phyloP scores from a whole-genome alignment of 225 moss, liverwort and hornwort species.

The Thuidium tamariscinum region DNA sequence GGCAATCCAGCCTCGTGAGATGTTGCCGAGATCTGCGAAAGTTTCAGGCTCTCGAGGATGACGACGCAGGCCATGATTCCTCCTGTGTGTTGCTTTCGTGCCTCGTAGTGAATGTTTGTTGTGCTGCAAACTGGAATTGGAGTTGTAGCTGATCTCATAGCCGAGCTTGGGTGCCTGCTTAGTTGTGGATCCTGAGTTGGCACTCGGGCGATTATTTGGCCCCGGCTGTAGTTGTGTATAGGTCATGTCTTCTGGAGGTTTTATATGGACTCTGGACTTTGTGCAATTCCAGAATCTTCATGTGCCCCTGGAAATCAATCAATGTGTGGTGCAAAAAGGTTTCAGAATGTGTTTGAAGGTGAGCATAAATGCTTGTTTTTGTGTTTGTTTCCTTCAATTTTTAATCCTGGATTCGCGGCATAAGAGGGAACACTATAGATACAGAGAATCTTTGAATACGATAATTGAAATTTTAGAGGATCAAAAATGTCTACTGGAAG shows the following conservation, averaged over 20 bases:
- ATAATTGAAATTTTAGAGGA: neutral
- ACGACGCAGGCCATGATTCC: neutral
- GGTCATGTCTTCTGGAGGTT: neutral
- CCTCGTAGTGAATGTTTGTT: neutral
- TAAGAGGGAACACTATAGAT: too few species aligned
- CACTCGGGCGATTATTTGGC: neutral
- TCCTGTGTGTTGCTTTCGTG: neutral
- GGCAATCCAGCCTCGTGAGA: neutral
- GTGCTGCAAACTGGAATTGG: neutral
- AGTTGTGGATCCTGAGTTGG: neutral
- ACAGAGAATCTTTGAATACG: neutral
- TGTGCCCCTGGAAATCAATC: neutral
- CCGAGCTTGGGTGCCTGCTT: neutral
- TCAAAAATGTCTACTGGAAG: too few species aligned
- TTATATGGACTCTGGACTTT: neutral
- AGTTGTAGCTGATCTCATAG: neutral
- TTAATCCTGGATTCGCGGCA: neutral
- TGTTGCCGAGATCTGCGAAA: conserved; percentile 4
- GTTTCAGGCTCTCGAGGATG: neutral
- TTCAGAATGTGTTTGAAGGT: neutral
- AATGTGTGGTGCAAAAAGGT: neutral
- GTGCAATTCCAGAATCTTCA: neutral
- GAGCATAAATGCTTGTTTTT: neutral
- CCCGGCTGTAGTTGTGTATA: neutral
- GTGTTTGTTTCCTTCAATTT: neutral